phyloP scores from a whole-genome alignment of 2,329 filamentous ascomycete genomes.

The Cladorrhinum sp. region DNA sequence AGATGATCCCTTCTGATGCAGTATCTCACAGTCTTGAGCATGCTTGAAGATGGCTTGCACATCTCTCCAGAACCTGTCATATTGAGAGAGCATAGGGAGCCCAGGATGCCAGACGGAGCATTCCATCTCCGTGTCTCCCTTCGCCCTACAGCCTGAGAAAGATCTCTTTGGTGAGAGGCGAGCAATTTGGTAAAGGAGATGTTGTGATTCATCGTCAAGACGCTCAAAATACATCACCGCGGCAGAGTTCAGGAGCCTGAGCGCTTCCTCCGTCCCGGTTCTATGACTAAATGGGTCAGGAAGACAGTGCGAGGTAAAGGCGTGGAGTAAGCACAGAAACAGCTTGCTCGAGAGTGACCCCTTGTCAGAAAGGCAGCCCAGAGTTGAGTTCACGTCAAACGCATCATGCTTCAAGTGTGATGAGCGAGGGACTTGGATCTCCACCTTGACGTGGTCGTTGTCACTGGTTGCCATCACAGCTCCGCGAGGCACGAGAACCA shows the following conservation, averaged over 20 bases:
- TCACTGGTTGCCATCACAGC: too few relatives aligned
- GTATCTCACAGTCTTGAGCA: too few relatives aligned
- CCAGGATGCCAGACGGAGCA: too few relatives aligned
- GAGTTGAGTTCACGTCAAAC: conserved; percentile 40
- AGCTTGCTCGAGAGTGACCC: conserved; percentile 51
- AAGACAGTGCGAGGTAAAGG: conserved; percentile 49
- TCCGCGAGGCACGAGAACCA: too few relatives aligned
- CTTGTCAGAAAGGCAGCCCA: conserved; percentile 51
- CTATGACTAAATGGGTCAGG: conserved; percentile 45
- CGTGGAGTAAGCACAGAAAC: conserved; percentile 51
- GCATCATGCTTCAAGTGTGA: neutral
- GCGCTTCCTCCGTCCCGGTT: conserved; percentile 54
- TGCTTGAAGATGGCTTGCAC: too few relatives aligned
- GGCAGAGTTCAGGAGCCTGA: conserved; percentile 47
- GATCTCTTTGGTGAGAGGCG: conserved; percentile 39
- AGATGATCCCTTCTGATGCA: too few relatives aligned
- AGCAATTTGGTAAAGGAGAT: conserved; percentile 43
- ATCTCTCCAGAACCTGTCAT: too few relatives aligned
- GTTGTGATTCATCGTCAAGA: conserved; percentile 37
- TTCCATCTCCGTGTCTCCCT: too few relatives aligned
- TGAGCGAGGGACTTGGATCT: conserved; percentile 33
- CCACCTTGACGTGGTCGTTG: conserved; percentile 38
- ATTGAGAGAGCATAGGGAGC: too few relatives aligned
- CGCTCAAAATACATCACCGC: conserved; percentile 45
- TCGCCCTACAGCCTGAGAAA: too few relatives aligned